Base-by-base conservation (phyloP, 2,329 filamentous ascomycete species). In the Polychaeton citri region DNA sequence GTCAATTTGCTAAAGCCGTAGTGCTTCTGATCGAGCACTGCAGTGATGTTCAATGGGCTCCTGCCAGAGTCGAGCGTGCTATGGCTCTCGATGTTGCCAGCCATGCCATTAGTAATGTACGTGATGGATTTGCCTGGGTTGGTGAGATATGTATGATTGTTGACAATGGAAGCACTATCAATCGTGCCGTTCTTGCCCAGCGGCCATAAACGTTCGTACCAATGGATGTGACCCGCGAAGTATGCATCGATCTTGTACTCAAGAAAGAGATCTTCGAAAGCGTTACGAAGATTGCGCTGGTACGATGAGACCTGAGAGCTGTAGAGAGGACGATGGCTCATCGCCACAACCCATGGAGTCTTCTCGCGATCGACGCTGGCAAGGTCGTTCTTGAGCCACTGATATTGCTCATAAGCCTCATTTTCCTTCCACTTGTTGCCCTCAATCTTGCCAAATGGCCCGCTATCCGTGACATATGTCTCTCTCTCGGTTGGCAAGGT, bases 81-180 rank as follows among this genome's bases (percentile, higher is more conserved):
- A 51, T 71, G 67, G 38, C 60, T 64, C 43, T 70, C 67, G 30
- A 70, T 61, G 41, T 70, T 70, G 16, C 68, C 67, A 3, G 68
- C 68, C 57, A 66, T 65, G n/a, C 67, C 68, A 46, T 70, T 71
- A 50, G 66, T 55, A 21, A 71, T 54, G 39, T 69, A 65, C 2
- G 64, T 66, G 40, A 71, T 63, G 13, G 64, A 67, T 17, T 53
- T 56, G 32, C 67, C 66, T 1, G 63, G 54, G 43, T 68, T 68
- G 36, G 61, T 60, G 32, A 48, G 44, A 52, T 68, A 71, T 7
- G 65, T 70, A 49, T 66, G 58, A 41, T 68, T 64, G 50, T 67
- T 56, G 34, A 66, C 39, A 26, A 71, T 52, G 1, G 61, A 60
- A 4, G 36, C 38, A 1, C 42, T 41, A 9, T 32, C 30, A 32